Percentiles rank a stretch among this genome's conserved stretches.
Conservation (phyloP, 2,329 filamentous ascomycete genomes). For the Ophiostoma himal-ulmi region DNA sequence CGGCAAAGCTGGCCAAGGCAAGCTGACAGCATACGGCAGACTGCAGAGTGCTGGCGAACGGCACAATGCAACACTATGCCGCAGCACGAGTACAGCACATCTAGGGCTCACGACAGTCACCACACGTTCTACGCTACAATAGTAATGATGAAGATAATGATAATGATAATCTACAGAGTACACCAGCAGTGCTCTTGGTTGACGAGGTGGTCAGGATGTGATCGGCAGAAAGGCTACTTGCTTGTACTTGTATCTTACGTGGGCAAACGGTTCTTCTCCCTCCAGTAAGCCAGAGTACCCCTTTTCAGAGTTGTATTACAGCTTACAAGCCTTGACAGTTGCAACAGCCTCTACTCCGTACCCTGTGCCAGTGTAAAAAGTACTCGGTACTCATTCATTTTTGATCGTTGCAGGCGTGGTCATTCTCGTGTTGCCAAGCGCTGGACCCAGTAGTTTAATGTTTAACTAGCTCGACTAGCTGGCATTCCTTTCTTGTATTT, state of each 20-base stretch:
- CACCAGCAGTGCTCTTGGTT: too few species aligned
- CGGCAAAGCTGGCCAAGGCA: not conserved
- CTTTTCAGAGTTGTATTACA: too few species aligned
- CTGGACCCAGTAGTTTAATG: slow-evolving; percentile 1
- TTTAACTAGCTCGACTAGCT: not conserved
- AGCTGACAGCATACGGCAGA: not conserved
- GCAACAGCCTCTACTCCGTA: too few species aligned
- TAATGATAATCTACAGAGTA: not conserved
- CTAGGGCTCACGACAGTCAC: too few species aligned
- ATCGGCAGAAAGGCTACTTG: too few species aligned
- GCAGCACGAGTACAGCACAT: not conserved
- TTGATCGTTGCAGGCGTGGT: not conserved
- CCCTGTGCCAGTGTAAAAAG: too few species aligned
- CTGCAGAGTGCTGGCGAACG: too few species aligned
- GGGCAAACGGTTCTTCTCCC: too few species aligned
- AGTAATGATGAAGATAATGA: not conserved
- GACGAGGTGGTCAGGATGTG: too few species aligned
- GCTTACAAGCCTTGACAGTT: too few species aligned
- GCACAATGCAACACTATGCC: not conserved
- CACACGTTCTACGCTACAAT: not conserved
- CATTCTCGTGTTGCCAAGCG: slow-evolving; percentile 4
- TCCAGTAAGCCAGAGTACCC: too few species aligned
- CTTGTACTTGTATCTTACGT: too few species aligned
- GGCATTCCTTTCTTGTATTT: not conserved
- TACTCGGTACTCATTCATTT: not conserved